Percentiles rank a stretch among this genome's conserved stretches.
Conservation (phyloP, 768 basidiomycete genomes). For the Butyriboletus loyo region DNA sequence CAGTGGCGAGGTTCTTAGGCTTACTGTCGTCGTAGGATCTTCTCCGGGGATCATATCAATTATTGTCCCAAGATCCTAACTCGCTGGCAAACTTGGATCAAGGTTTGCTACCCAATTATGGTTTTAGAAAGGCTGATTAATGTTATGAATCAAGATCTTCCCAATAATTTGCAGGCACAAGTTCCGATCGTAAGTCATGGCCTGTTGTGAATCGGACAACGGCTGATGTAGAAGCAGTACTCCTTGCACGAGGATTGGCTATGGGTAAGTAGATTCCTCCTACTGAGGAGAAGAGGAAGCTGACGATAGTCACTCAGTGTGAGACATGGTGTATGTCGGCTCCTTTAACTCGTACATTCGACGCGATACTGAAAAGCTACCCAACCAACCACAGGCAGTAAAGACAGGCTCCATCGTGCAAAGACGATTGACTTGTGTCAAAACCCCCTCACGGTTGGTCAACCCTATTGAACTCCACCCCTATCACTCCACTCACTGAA, state of each 20-base stretch:
- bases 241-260: slow-evolving; percentile 93
- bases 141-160: slow-evolving; percentile 60
- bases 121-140: not conserved
- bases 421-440: slow-evolving; percentile 96
- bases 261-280: slow-evolving; percentile 59
- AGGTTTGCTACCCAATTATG: slow-evolving; percentile 41
- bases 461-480: too few relatives aligned
- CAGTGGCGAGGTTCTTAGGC: not conserved
- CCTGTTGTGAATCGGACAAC: not conserved
- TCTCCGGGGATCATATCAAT: slow-evolving; percentile 88
- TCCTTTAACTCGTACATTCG: not conserved
- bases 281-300: not conserved
- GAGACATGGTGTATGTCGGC: slow-evolving; percentile 91
- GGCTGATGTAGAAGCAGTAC: slow-evolving; percentile 45
- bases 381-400: slow-evolving; percentile 53
- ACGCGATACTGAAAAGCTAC: not conserved
- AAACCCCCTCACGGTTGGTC: slow-evolving; percentile 85
- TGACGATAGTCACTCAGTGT: slow-evolving; percentile 51
- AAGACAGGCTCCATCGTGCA: slow-evolving; percentile 72
- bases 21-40: slow-evolving; percentile 55
- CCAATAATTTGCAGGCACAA: slow-evolving; percentile 89
- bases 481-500: not conserved
- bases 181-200: slow-evolving; percentile 88
- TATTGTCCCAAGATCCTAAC: slow-evolving; percentile 89
- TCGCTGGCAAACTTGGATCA: slow-evolving; percentile 95